Evolutionary conservation across 1,139 yeast species (phyloP).

Genomic region (Kodamaea fungicola): DNA sequence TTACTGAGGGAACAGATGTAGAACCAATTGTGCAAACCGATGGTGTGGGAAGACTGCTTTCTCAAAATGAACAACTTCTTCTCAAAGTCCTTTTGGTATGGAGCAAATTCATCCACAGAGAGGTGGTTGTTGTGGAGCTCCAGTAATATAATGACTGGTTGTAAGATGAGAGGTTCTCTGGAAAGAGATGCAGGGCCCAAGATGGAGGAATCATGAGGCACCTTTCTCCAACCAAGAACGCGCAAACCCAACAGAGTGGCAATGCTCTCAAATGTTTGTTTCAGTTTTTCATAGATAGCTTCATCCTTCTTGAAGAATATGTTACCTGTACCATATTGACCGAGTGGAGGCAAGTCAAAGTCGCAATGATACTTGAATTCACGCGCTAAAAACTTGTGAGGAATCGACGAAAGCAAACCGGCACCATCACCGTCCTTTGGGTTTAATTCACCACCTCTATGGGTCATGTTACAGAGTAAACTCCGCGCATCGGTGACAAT

Average conservation of each 20-base stretch:
- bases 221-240: constrained; percentile 92
- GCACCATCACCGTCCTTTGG: constrained; percentile 99
- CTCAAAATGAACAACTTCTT: constrained; percentile 81
- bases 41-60: constrained; percentile 85
- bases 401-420: constrained; percentile 90
- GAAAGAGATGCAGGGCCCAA: constrained; percentile 94
- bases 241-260: constrained; percentile 74
- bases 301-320: constrained; percentile 85
- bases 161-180: constrained; percentile 87
- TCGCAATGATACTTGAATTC: constrained; percentile 72
- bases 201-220: constrained; percentile 92
- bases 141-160: constrained; percentile 76
- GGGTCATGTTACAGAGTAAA: constrained; percentile 95
- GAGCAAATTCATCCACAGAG: constrained; percentile 54
- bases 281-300: constrained; percentile 60
- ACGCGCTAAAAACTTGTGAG: constrained; percentile 79
- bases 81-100: constrained; percentile 67
- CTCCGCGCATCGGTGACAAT: constrained; percentile 88
- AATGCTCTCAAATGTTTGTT: constrained; percentile 72
- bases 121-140: constrained; percentile 45
- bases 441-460: constrained; percentile 96
- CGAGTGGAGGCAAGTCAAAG: constrained; percentile 63
- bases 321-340: constrained; percentile 95
- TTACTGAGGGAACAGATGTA: constrained; percentile 90
- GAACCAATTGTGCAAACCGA: constrained; percentile 96